These are phyloP conservation scores for Tetrapisispora pingtungensis DNA, from an alignment of 805 yeast species.

Conservation along the genomic window DNA sequence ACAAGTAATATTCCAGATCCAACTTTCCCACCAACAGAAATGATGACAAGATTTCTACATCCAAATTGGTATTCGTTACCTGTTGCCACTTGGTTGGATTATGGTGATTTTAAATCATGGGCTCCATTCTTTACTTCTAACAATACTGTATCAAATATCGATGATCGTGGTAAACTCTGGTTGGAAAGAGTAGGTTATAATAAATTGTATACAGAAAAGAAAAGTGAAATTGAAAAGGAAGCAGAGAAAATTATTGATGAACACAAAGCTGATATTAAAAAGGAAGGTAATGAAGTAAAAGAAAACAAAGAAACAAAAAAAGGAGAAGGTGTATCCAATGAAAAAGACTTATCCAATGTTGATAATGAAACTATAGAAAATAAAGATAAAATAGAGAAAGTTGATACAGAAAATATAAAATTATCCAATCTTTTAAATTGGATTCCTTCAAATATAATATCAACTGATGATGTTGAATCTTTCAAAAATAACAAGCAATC, in stretches of 20 bases:
- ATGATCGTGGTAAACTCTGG: slow-evolving; percentile 44
- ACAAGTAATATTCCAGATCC: slow-evolving; percentile 40
- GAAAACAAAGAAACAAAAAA: slow-evolving; percentile 10
- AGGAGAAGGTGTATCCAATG: not conserved
- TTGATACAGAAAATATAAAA: slow-evolving; percentile 14
- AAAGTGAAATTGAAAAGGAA: no score
- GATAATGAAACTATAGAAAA: not conserved
- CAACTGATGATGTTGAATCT: slow-evolving; percentile 43
- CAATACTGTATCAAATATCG: slow-evolving; percentile 42
- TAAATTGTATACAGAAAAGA: slow-evolving; percentile 16
- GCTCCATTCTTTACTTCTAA: slow-evolving; percentile 60
- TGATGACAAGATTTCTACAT: slow-evolving; percentile 44
- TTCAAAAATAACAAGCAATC: slow-evolving; percentile 34
- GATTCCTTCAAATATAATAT: slow-evolving; percentile 40
- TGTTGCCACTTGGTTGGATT: slow-evolving; percentile 54
- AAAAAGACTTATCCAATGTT: not conserved
- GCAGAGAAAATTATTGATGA: slow-evolving; percentile 1
- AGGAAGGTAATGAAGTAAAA: slow-evolving; percentile 10
- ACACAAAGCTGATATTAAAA: slow-evolving; percentile 9
- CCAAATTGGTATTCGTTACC: slow-evolving; percentile 60
- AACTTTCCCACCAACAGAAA: slow-evolving; percentile 41
- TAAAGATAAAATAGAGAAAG: slow-evolving; percentile 3
- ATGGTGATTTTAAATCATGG: slow-evolving; percentile 41
- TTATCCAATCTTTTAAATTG: slow-evolving; percentile 39
- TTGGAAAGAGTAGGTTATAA: slow-evolving; percentile 43